Evolutionary conservation across 495 filamentous ascomycete genomes (phyloP), one percentile per base, ranked within the genome.

Genomic region (Hyaloscypha finlandica): DNA sequence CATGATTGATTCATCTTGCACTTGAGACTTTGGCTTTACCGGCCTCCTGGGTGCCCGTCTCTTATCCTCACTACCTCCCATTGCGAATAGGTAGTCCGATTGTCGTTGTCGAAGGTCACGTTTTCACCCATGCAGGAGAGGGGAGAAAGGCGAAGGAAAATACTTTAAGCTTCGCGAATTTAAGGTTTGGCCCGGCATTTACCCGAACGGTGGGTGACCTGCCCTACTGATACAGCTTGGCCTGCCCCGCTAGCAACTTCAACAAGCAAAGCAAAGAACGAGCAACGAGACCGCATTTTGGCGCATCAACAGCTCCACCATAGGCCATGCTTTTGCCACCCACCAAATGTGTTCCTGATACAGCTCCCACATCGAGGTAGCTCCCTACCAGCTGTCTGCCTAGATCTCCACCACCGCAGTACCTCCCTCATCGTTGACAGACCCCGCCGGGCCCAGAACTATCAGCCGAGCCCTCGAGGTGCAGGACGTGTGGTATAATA

Each of bases 1-100:
- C 88, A 92, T 92, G 66, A 93, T 87, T 6, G 84, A 81, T 67
- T 90, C 87, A 73, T 90, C 89, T 69, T 85, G 77, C 30, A 78
- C 74, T 65, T 63, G 70, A 61, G 74, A 39, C 64, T 75, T 78
- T 3, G 75, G 61, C 63, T 45, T 64, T 22, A 33, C 59, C 64
- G 39, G 31, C 6, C 63, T 78, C 66, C 77, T 61, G 61, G 48
- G 30, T 16, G 52, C 19, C 33, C 37, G 9, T 16, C 11, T 19
- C 4, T 48, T 48, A 16, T 8, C 14, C 20, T 35, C 37, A 58
- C 25, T 3, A 11, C 32, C 45, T 59, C 32, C 35, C 35, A 37
- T 37, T 37, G 35, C 35, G 12, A 37, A 12, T 25, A 25, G 25
- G 3, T 25, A 25, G 25, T 25, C 25, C 25, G 25, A 25, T 25